Conservation (phyloP, 257 asterid genomes). For the Anisodus tanguticus region DNA sequence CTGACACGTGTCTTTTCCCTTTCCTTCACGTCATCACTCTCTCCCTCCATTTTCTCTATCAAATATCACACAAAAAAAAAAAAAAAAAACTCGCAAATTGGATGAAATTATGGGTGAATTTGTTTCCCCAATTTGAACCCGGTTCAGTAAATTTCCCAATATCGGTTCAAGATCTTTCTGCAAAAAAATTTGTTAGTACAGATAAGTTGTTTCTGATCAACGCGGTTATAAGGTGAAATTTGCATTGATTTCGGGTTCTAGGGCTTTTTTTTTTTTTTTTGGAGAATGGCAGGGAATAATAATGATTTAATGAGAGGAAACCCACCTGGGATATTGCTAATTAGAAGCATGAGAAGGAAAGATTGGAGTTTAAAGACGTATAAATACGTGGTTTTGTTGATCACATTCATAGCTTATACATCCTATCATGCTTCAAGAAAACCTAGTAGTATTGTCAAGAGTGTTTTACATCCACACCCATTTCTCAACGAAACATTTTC, state of each 20-base stretch:
- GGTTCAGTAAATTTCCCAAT: not conserved
- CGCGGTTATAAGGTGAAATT: constrained; percentile 19
- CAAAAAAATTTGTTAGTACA: not conserved
- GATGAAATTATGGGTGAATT: not conserved
- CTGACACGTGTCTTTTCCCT: not conserved
- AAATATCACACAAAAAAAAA: not conserved
- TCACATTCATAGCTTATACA: constrained; percentile 79
- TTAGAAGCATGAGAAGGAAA: constrained; percentile 66
- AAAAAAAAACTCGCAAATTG: not conserved
- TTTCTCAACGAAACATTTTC: constrained; percentile 19
- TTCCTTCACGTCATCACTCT: constrained; percentile 29
- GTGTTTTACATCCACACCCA: constrained; percentile 71
- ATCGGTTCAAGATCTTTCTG: constrained; percentile 16
- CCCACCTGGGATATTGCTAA: constrained; percentile 70
- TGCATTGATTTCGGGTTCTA: not conserved
- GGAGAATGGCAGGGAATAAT: constrained; percentile 34
- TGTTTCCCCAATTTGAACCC: constrained; percentile 4
- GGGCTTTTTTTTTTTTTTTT: not conserved
- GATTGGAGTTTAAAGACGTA: constrained; percentile 69
- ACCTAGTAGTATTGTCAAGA: constrained; percentile 86
- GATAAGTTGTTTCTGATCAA: not conserved
- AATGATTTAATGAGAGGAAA: constrained; percentile 38
- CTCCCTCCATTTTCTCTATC: constrained; percentile 60
- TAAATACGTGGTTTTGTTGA: constrained; percentile 64
- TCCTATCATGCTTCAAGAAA: constrained; percentile 87